Percentiles rank a stretch among this genome's conserved stretches.
Evolutionary conservation across 2,329 filamentous ascomycete species (phyloP).

Genomic region (Nannizziopsis arthrosporioides): DNA sequence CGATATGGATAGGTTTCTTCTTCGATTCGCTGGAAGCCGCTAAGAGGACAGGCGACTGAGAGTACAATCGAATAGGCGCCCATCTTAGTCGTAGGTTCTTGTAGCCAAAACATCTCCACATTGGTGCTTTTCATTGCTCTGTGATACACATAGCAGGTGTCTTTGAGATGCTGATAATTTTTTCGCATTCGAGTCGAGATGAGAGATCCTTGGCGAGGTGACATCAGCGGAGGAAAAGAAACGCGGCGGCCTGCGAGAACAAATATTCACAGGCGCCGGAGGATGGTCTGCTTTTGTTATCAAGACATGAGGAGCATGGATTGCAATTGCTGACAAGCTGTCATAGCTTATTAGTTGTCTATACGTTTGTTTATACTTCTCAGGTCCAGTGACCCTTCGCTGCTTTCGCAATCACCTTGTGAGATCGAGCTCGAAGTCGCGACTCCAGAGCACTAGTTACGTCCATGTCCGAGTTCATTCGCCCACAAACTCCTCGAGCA

Average conservation of each 20-base stretch:
- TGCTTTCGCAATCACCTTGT: no score
- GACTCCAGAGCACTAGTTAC: no score
- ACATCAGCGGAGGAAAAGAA: constrained; percentile 2
- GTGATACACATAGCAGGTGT: background rate
- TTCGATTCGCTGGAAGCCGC: constrained; percentile 6
- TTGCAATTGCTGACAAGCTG: no score
- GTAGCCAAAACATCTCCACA: background rate
- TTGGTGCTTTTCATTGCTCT: background rate
- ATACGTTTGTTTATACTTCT: no score
- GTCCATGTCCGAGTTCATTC: no score
- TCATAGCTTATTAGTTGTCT: no score
- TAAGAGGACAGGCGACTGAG: constrained; percentile 17
- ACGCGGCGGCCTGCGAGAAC: background rate
- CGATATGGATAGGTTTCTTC: constrained; percentile 17
- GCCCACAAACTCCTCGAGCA: no score
- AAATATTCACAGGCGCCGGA: background rate
- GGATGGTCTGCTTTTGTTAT: no score
- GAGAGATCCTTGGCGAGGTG: background rate
- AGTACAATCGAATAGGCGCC: constrained; percentile 15
- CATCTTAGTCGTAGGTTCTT: constrained; percentile 11
- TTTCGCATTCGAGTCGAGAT: no score
- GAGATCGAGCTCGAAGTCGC: no score
- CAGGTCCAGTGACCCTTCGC: no score
- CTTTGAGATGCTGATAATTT: background rate
- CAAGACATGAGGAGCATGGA: no score